These are phyloP conservation scores for Aspergillus taichungensis DNA, from an alignment of 495 filamentous ascomycete species.

Conservation along the genomic window DNA sequence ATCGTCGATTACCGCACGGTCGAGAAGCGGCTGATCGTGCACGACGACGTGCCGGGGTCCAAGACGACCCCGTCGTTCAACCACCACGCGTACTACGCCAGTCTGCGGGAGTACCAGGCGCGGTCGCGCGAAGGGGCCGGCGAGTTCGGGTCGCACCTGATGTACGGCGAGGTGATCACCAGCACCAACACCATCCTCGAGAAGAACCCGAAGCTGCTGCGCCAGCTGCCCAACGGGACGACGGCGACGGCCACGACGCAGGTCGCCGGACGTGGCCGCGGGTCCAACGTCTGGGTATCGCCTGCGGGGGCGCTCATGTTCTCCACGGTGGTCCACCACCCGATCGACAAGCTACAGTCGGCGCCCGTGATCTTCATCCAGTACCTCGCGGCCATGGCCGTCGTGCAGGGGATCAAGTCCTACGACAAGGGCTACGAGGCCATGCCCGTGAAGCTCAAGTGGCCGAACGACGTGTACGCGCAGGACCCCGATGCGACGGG, in stretches of 20 bases:
- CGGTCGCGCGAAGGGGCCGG: conserved; percentile 43
- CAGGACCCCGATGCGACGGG: conserved; percentile 56
- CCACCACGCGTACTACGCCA: conserved; percentile 68
- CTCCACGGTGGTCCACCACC: conserved; percentile 77
- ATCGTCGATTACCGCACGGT: conserved; percentile 69
- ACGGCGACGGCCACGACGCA: conserved; percentile 90
- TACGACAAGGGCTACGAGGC: conserved; percentile 68
- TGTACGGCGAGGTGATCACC: conserved; percentile 90
- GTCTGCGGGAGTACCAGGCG: conserved; percentile 58
- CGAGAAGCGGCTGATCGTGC: conserved; percentile 64
- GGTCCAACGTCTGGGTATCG: conserved; percentile 90
- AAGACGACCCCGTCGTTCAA: conserved; percentile 86
- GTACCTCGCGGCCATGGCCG: conserved; percentile 86
- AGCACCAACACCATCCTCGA: conserved; percentile 94
- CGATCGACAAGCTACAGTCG: conserved; percentile 54
- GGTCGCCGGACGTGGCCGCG: conserved; percentile 83
- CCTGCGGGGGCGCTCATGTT: conserved; percentile 81
- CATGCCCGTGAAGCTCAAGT: conserved; percentile 82
- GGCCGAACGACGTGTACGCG: conserved; percentile 96
- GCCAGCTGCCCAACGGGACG: conserved; percentile 69
- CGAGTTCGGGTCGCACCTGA: conserved; percentile 64
- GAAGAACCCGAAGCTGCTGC: conserved; percentile 78
- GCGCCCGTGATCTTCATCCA: conserved; percentile 92
- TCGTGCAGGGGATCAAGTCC: conserved; percentile 71
- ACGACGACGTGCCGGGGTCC: conserved; percentile 55